These are phyloP conservation scores for Noccaea caerulescens DNA, from an alignment of 345 rosid species.

Conservation along the genomic window DNA sequence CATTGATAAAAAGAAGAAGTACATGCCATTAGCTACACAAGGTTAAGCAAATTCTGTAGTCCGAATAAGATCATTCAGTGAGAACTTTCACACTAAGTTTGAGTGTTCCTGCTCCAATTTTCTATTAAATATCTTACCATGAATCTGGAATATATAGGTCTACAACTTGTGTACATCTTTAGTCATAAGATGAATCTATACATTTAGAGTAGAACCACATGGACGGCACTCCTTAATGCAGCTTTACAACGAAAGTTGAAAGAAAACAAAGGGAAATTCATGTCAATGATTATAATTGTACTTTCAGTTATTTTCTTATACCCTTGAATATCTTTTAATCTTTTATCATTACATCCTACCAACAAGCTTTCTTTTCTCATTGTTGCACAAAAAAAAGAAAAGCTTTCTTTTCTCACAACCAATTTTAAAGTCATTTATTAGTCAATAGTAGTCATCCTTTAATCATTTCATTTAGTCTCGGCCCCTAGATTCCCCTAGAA, in stretches of 20 bases:
- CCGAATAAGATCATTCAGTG: neutral
- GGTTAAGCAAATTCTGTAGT: neutral
- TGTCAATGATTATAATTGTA: constrained; percentile 37
- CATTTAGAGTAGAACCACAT: constrained; percentile 20
- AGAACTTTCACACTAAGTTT: neutral
- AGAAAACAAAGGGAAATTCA: neutral
- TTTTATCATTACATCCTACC: constrained; percentile 38
- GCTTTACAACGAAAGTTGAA: constrained; percentile 7
- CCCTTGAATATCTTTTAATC: constrained; percentile 27
- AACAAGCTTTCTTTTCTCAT: constrained; percentile 21
- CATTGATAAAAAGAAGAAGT: neutral
- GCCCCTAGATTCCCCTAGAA: constrained; percentile 39
- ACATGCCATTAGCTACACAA: neutral
- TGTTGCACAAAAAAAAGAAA: neutral
- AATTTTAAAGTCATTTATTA: constrained; percentile 21
- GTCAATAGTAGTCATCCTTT: constrained; percentile 37
- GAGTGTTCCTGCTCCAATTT: neutral
- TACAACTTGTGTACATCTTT: neutral
- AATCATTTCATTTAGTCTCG: constrained; percentile 29
- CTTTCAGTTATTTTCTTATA: constrained; percentile 35
- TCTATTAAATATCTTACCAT: neutral
- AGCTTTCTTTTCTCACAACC: constrained; percentile 15
- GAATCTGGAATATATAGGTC: neutral
- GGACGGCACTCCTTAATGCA: constrained; percentile 26
- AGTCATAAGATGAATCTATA: constrained; percentile 2